Base-by-base conservation (phyloP, 345 rosid genomes). In the Linum tenue region DNA sequence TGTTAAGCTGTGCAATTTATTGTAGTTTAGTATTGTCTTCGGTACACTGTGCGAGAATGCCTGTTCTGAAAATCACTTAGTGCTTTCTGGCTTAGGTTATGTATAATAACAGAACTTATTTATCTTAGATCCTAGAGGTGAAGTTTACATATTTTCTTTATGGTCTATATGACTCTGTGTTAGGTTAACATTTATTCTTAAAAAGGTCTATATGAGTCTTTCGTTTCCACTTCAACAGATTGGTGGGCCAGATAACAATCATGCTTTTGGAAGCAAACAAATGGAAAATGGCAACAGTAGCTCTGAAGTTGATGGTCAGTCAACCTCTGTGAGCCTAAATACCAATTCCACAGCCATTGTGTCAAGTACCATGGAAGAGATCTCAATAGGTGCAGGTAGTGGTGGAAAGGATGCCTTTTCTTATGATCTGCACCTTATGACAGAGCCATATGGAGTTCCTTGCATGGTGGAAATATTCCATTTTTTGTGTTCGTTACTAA, bases 381-480 rank as follows among this genome's bases (percentile, higher is more conserved):
- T 62, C 63, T 63, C 59, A 59, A 62, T 62, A 53, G 83, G 63
- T 43, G 77, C 65, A 64, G 64, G 44, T 38, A 76, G 58, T 60
- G 31, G 31, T 22, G 77, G 63, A 50, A 63, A 35, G 67, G 81
- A 77, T 66, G 79, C 72, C 69, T 57, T 74, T 76, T 70, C 71
- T 71, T 77, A 74, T 68, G 76, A 65, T 73, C 84, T 79, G 55
- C 66, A 51, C 9, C 57, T 71, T 57, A 80, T 81, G 89, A 66
- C 66, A 75, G 87, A 80, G 44, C 87, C 90, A 31, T 88, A 76
- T 78, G 95, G 91, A 40, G 72, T 88, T 60, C 86, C 84, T 42
- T 88, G 91, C 82, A 82, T 88, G 89, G 86, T 84, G 72, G 95
- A 85, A 70, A 79, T 88, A 65, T 77, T 85, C 69, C 87, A 84